phyloP scores from a whole-genome alignment of 2,329 filamentous ascomycete species.

The Penicillium paneum region DNA sequence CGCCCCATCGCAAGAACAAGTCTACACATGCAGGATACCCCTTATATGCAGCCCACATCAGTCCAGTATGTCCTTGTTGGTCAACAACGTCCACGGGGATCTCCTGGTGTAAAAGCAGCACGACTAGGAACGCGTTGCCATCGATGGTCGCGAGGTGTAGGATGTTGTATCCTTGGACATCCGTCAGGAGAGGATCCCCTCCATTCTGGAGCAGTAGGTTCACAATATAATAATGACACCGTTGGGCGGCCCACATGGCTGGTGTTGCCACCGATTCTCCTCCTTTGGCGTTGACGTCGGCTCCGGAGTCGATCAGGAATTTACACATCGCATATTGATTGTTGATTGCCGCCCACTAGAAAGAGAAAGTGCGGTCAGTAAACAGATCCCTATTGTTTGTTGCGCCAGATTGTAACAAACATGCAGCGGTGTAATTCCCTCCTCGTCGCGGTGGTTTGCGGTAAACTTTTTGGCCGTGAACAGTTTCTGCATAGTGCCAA shows the following conservation, averaged over 20 bases:
- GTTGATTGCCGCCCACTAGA: slow-evolving; percentile 96
- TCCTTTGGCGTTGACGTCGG: slow-evolving; percentile 91
- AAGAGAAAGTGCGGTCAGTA: slow-evolving; percentile 16
- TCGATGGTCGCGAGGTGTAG: slow-evolving; percentile 96
- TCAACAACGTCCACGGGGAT: slow-evolving; percentile 91
- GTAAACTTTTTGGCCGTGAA: slow-evolving; percentile 80
- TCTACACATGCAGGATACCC: slow-evolving; percentile 91
- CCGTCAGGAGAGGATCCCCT: slow-evolving; percentile 86
- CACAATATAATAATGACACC: slow-evolving; percentile 95
- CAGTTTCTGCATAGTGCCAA: slow-evolving; percentile 80
- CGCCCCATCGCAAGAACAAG: slow-evolving; percentile 88
- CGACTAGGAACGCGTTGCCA: slow-evolving; percentile 85
- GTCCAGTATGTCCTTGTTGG: slow-evolving; percentile 81
- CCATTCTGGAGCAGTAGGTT: slow-evolving; percentile 87
- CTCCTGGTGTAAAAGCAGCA: slow-evolving; percentile 88
- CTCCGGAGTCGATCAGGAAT: slow-evolving; percentile 81
- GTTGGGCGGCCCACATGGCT: slow-evolving; percentile 93
- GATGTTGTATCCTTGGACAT: slow-evolving; percentile 96
- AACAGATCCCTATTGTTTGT: neutral
- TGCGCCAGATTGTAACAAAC: slow-evolving; percentile 52
- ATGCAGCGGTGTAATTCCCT: slow-evolving; percentile 94
- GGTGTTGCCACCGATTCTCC: slow-evolving; percentile 93
- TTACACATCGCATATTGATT: slow-evolving; percentile 98
- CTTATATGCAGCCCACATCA: slow-evolving; percentile 99
- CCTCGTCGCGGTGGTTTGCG: slow-evolving; percentile 79